phyloP scores from a whole-genome alignment of 2,329 filamentous ascomycete species.

The Aaosphaeria arxii region DNA sequence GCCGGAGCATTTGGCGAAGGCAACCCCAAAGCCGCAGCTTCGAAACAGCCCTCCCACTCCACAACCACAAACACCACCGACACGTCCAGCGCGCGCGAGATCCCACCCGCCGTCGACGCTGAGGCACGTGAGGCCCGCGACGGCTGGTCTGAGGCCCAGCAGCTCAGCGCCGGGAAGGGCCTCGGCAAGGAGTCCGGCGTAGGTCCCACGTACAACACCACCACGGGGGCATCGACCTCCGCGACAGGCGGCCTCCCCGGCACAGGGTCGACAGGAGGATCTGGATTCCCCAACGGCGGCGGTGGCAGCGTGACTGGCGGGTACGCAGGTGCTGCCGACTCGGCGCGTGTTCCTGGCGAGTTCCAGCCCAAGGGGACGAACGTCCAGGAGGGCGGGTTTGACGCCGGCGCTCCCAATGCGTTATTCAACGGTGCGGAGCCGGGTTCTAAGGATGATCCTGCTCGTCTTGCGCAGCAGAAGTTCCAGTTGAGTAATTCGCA shows the following conservation, averaged over 20 bases:
- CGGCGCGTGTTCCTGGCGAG: constrained; percentile 22
- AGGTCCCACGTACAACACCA: constrained; percentile 29
- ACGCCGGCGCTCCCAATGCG: constrained; percentile 14
- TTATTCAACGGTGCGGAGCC: constrained; percentile 39
- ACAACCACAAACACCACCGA: constrained; percentile 57
- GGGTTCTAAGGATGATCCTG: constrained; percentile 55
- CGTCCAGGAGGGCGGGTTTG: constrained; percentile 52
- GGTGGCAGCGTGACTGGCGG: constrained; percentile 30
- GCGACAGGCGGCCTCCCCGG: constrained; percentile 39
- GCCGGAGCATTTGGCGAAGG: constrained; percentile 60
- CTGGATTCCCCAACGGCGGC: constrained; percentile 32
- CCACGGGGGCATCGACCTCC: constrained; percentile 6
- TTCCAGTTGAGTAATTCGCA: constrained; percentile 33
- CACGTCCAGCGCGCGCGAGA: constrained; percentile 50
- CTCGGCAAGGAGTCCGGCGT: constrained; percentile 35
- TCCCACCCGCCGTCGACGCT: constrained; percentile 48
- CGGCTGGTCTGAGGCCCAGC: constrained; percentile 37
- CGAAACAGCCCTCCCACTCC: constrained; percentile 49
- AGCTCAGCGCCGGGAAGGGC: constrained; percentile 39
- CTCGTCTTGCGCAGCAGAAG: constrained; percentile 44
- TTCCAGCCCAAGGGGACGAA: constrained; percentile 52
- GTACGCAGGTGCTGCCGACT: constrained; percentile 30
- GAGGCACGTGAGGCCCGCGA: constrained; percentile 44
- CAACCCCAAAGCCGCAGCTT: constrained; percentile 55
- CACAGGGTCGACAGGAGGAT: constrained; percentile 29